These are phyloP conservation scores for Colletotrichum sp. DNA, from an alignment of 2,329 filamentous ascomycete species.

Conservation along the genomic window DNA sequence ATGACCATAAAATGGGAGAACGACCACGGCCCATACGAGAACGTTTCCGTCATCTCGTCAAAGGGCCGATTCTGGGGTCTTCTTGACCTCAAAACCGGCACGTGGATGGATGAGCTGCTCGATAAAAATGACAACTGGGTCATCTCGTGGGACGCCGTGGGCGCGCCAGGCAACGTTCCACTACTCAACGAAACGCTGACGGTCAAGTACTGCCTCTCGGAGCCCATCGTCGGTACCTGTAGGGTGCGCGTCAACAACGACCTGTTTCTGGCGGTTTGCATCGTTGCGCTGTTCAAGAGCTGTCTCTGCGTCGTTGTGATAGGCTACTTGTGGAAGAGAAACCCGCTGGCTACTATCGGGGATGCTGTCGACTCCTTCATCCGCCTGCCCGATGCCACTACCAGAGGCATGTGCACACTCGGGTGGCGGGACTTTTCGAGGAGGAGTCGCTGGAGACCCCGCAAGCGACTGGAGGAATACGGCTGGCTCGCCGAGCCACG, in stretches of 20 bases:
- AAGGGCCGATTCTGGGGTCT: background rate
- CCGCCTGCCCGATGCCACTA: background rate
- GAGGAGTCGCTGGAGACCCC: background rate
- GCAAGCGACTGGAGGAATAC: background rate
- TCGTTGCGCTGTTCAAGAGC: background rate
- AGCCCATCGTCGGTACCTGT: background rate
- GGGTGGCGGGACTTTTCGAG: background rate
- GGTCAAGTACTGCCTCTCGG: background rate
- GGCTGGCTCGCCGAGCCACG: background rate
- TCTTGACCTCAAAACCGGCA: background rate
- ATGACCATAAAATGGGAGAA: background rate
- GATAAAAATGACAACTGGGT: background rate
- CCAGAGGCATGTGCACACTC: background rate
- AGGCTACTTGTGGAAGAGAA: background rate
- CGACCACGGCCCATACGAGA: background rate
- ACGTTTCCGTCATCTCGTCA: background rate
- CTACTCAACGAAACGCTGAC: background rate
- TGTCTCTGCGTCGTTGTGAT: background rate
- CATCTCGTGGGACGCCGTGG: background rate
- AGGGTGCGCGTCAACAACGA: background rate
- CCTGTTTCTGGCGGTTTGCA: background rate
- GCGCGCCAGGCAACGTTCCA: background rate
- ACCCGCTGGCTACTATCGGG: background rate
- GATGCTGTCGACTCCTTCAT: conserved; percentile 1
- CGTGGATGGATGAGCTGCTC: background rate